Conservation (phyloP, 2,329 filamentous ascomycete genomes). For the Alternaria sp. region DNA sequence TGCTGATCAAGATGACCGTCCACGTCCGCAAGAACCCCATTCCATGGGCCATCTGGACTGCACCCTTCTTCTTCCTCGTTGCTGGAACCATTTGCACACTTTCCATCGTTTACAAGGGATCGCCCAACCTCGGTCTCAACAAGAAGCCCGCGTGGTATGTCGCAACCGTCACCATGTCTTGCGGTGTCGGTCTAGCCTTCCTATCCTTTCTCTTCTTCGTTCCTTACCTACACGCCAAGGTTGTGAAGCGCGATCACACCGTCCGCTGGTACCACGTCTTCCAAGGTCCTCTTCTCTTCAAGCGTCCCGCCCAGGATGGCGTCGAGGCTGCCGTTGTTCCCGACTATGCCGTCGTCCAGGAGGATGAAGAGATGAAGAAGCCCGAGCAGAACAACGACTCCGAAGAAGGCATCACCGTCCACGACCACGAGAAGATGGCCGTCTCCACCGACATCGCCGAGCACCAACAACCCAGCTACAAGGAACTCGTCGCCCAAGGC, state of each 20-base stretch:
- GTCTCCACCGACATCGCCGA: slow-evolving; percentile 56
- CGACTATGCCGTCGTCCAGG: slow-evolving; percentile 78
- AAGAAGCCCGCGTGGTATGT: slow-evolving; percentile 73
- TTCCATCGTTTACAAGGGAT: slow-evolving; percentile 82
- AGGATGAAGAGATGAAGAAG: slow-evolving; percentile 56
- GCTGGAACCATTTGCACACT: slow-evolving; percentile 76
- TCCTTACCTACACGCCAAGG: slow-evolving; percentile 69
- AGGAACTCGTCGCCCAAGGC: slow-evolving; percentile 65
- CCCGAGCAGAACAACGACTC: slow-evolving; percentile 36
- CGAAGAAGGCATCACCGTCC: slow-evolving; percentile 37
- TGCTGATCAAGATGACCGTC: slow-evolving; percentile 74
- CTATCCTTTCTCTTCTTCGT: slow-evolving; percentile 74
- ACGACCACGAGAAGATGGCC: slow-evolving; percentile 42
- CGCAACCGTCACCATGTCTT: slow-evolving; percentile 69
- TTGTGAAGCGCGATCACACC: slow-evolving; percentile 71
- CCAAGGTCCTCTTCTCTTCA: slow-evolving; percentile 64
- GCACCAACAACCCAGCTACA: slow-evolving; percentile 62
- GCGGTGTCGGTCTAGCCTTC: slow-evolving; percentile 64
- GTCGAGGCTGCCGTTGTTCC: slow-evolving; percentile 66
- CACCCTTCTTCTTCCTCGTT: slow-evolving; percentile 79
- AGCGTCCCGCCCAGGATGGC: slow-evolving; percentile 61
- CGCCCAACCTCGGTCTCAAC: slow-evolving; percentile 68
- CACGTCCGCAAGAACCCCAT: slow-evolving; percentile 75
- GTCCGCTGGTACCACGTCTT: slow-evolving; percentile 69
- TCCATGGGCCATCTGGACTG: slow-evolving; percentile 73